Percentiles rank a stretch among this genome's conserved stretches.
Conservation (phyloP, 257 asterid species). For the Perilla frutescens region DNA sequence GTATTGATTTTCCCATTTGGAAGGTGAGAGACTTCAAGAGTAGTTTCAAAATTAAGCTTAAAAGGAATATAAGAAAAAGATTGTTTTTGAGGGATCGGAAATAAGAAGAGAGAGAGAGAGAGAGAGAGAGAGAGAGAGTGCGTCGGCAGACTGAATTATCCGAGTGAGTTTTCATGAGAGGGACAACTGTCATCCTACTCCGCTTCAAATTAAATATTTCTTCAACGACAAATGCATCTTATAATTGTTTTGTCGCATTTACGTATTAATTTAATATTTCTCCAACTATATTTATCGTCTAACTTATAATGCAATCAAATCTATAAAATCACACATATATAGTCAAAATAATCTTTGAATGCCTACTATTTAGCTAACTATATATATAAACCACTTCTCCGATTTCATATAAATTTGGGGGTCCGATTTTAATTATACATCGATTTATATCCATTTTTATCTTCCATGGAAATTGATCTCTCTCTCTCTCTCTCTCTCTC, state of each 20-base stretch:
- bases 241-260: neutral
- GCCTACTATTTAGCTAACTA: neutral
- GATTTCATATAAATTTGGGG: no score
- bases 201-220: neutral
- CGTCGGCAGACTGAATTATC: constrained; percentile 6
- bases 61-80: neutral
- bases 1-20: neutral
- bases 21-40: neutral
- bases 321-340: no score
- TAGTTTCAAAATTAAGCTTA: neutral
- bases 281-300: no score
- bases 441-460: no score
- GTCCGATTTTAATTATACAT: no score
- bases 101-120: no score
- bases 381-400: no score
- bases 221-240: constrained; percentile 3
- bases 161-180: neutral
- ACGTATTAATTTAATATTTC: neutral
- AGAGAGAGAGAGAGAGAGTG: no score
- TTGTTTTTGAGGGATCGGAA: neutral
- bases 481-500: no score
- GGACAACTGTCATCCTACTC: neutral
- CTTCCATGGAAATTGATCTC: no score
- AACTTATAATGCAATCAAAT: no score
- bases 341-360: neutral